Evolutionary conservation across 139 green algal species (phyloP), one percentile per base, ranked within the genome.

Genomic region (Tetraselmis striata): DNA sequence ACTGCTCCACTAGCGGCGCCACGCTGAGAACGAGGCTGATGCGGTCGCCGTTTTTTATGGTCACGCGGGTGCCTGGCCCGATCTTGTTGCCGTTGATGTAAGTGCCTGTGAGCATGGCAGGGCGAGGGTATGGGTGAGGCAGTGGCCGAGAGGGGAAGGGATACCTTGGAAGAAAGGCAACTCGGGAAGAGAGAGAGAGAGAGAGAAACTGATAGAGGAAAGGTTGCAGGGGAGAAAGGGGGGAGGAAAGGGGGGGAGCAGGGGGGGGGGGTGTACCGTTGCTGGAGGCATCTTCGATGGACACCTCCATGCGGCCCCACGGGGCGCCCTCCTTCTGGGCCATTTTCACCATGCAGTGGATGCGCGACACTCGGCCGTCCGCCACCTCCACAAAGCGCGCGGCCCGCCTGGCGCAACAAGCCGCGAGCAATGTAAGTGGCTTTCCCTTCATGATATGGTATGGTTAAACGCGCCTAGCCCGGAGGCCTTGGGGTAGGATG

Each of bases 1-100:
- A 86, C 32, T 88, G 89, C 87, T 93, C 90, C 24, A 87, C 86
- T 27, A 93, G 84, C 0, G 91, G 91, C 24, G 91, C 88, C 11
- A 94, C 90, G 1, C 85, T 91, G 28, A 89, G 82, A 23, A 94
- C 91, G 5, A 94, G 85, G 2, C 83, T 88, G 32, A 94, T 83
- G 25, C 85, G 81, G 84, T 91, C 88, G 1, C 89, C 90, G 32
- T 90, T 80, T 23, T 28, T 74, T 76, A 94, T 79, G 1, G 30
- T 28, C 1, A 80, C 67, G 31, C 76, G 23, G 1, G 81, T 45
- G 0, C 87, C 87, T 2, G 79, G 74, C 0, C 75, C 67, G 27
- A 92, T 31, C 27, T 85, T 83, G 30, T 77, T 59, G 22, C 86
- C 86, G 58, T 94, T 92, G 1, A 93, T 2, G 45, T 90, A 94